Evolutionary conservation across 257 asterid species (phyloP), one percentile per base, ranked within the genome.

Genomic region (Ehretia macrophylla): DNA sequence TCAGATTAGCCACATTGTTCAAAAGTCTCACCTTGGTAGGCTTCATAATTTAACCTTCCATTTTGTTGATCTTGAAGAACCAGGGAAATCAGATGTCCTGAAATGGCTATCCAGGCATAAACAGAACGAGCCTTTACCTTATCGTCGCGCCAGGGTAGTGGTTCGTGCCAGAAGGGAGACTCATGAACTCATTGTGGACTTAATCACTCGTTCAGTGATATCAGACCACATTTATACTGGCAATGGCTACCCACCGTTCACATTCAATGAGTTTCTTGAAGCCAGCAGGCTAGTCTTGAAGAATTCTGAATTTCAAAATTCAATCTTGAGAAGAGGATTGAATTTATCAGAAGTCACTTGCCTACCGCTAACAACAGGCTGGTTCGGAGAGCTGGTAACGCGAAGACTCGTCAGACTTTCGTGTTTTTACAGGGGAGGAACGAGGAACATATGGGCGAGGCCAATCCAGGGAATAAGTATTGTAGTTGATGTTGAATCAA

Each of bases 401-500:
- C 62, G 56, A 55, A 79, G 95, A 57, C 61, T 75, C 55, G 68
- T 83, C 2, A 74, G 74, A 51, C 68, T 77, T 1, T 65, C 95
- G 3, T 88, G 95, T 39, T 88, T 77, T 38, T 88, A 85, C 55
- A 73, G 89, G 1, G 63, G 73, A 9, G 85, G 87, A 17, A 88
- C 84, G 4, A 60, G 77, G 48, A 85, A 85, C 62, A 64, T 88
- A 12, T 88, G 95, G 94, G 84, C 87, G 17, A 74, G 89, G 72
- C 92, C 95, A 10, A 68, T 88, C 19, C 77, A 67, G 49, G 94
- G 96, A 51, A 63, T 88, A 56, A 64, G 59, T 52, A 51, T 86
- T 37, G 47, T 72, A 19, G 44, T 88, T 0, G 89, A 85, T 60
- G 77, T 81, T 12, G 95, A 88, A 39, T 62, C 58, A 4, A 61